A percentile compares a stretch with the other conserved stretches of the same genome.
phyloP scores from a whole-genome alignment of 192 early-diverging fungal species.

The Piromyces sp. region DNA sequence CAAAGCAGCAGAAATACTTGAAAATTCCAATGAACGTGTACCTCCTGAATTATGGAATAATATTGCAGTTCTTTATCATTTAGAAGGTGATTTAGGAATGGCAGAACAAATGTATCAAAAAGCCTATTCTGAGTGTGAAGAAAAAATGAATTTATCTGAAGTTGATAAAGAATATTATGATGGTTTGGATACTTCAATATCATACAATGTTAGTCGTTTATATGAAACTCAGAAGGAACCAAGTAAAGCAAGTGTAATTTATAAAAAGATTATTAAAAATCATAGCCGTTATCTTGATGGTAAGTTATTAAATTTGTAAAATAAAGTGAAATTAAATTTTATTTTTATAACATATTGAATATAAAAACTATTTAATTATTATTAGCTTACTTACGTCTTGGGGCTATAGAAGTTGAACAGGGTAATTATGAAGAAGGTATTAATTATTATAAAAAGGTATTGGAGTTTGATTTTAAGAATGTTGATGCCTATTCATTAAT shows the following conservation, averaged over 20 bases:
- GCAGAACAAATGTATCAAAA: slow-evolving; percentile 5
- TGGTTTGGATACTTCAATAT: slow-evolving; percentile 26
- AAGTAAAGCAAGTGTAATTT: slow-evolving; percentile 41
- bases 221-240: slow-evolving; percentile 34
- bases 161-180: slow-evolving; percentile 1
- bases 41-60: slow-evolving; percentile 69
- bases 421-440: slow-evolving; percentile 38
- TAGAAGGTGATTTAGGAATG: slow-evolving; percentile 18
- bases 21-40: slow-evolving; percentile 1
- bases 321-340: too few relatives aligned
- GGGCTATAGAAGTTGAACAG: slow-evolving; percentile 34
- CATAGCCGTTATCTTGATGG: slow-evolving; percentile 61
- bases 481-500: slow-evolving; percentile 50
- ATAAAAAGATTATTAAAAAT: slow-evolving; percentile 34
- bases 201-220: slow-evolving; percentile 60
- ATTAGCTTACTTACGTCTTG: slow-evolving; percentile 55
- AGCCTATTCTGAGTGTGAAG: background rate
- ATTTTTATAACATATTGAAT: too few relatives aligned
- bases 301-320: too few relatives aligned
- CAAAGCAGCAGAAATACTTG: slow-evolving; percentile 10
- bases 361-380: background rate
- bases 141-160: slow-evolving; percentile 5
- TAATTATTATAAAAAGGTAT: slow-evolving; percentile 37
- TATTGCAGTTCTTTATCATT: slow-evolving; percentile 59
- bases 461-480: slow-evolving; percentile 41